Percentiles rank a stretch among this genome's conserved stretches.
These are phyloP conservation scores for Epichloe gansuensis DNA, from an alignment of 2,329 filamentous ascomycete genomes.

Conservation along the genomic window DNA sequence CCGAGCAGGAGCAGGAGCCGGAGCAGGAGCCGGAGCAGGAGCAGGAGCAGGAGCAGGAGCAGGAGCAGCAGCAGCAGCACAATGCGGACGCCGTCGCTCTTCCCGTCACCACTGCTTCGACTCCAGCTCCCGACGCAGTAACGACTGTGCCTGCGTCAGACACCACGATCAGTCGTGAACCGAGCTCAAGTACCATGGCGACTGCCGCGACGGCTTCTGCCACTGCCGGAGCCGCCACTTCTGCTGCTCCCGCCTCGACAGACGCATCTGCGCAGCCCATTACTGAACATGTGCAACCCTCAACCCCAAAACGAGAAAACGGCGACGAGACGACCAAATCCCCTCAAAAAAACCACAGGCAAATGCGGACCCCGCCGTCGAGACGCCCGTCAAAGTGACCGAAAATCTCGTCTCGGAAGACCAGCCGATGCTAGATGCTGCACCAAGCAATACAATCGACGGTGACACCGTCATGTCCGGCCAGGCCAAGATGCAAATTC, in stretches of 20 bases:
- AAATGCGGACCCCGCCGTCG: not conserved
- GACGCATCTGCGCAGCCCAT: not conserved
- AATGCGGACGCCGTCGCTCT: constrained; percentile 1
- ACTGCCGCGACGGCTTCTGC: not conserved
- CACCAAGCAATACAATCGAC: not conserved
- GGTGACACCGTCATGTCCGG: constrained; percentile 2
- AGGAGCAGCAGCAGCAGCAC: not conserved
- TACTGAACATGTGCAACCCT: constrained; percentile 4
- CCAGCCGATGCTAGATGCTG: constrained; percentile 10
- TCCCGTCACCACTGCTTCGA: constrained; percentile 4
- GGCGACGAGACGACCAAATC: not conserved
- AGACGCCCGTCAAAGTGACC: not conserved
- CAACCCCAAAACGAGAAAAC: constrained; percentile 5
- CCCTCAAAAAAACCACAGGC: not conserved
- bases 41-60: not conserved
- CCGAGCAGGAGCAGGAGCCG: not conserved
- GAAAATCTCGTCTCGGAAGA: constrained; percentile 6
- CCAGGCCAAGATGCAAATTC: constrained; percentile 4
- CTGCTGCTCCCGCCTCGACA: not conserved
- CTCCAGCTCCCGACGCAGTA: constrained; percentile 6
- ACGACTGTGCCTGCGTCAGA: constrained; percentile 1
- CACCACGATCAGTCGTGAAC: not conserved
- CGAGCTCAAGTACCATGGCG: not conserved
- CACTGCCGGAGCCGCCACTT: not conserved
- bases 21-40: not conserved